These are phyloP conservation scores for Trichomonascus vanleenenianus DNA, from an alignment of 805 yeast genomes.

Conservation along the genomic window DNA sequence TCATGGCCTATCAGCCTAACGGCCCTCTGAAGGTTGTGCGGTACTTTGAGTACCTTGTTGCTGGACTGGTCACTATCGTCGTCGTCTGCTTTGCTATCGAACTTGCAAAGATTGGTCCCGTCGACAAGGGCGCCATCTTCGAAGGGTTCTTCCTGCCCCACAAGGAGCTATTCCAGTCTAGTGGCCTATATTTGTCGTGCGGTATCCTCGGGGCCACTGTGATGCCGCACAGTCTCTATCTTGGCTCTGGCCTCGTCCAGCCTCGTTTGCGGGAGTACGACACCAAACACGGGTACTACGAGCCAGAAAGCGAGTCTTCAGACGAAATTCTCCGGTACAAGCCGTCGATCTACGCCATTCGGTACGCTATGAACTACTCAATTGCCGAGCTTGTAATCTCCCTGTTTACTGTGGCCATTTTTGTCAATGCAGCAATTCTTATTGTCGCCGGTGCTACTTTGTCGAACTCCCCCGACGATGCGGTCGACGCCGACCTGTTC, in stretches of 20 bases:
- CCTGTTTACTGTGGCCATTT: slow-evolving; percentile 79
- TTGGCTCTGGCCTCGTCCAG: slow-evolving; percentile 84
- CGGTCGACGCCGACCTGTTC: slow-evolving; percentile 73
- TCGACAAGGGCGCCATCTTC: slow-evolving; percentile 44
- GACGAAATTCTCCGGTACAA: slow-evolving; percentile 32
- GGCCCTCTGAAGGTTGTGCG: slow-evolving; percentile 71
- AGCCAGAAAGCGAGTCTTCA: slow-evolving; percentile 19
- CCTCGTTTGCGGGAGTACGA: slow-evolving; percentile 76
- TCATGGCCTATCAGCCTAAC: slow-evolving; percentile 70
- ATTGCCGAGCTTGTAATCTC: slow-evolving; percentile 79
- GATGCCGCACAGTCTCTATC: slow-evolving; percentile 84
- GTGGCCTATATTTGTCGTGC: slow-evolving; percentile 66
- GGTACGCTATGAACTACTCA: slow-evolving; percentile 70
- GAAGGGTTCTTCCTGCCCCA: slow-evolving; percentile 72
- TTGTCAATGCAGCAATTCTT: slow-evolving; percentile 82
- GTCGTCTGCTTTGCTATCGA: slow-evolving; percentile 70
- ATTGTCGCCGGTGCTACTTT: slow-evolving; percentile 89
- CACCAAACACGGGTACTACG: slow-evolving; percentile 42
- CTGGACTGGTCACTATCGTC: slow-evolving; percentile 61
- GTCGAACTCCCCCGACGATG: slow-evolving; percentile 48
- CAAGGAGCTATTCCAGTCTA: slow-evolving; percentile 45
- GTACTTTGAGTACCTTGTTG: slow-evolving; percentile 69
- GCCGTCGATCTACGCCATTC: slow-evolving; percentile 76
- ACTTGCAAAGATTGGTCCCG: slow-evolving; percentile 40
- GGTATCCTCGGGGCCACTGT: slow-evolving; percentile 92